phyloP scores from a whole-genome alignment of 1,284 basidiomycete genomes.

The Trametes polyzona region DNA sequence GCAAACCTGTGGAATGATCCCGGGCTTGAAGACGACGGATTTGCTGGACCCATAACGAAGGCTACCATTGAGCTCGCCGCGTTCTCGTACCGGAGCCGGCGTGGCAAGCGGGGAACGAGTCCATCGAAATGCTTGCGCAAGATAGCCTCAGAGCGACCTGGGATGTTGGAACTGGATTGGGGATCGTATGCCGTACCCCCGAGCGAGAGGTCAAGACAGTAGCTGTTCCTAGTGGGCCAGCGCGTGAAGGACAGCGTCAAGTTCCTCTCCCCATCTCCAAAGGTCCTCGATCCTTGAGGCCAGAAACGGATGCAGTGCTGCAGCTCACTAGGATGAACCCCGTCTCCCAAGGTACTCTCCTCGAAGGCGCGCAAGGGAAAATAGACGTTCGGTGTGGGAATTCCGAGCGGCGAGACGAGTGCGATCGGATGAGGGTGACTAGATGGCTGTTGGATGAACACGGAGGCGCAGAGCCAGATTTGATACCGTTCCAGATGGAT shows the following conservation, averaged over 20 bases:
- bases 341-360: neutral
- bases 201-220: neutral
- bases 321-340: neutral
- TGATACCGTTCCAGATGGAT: neutral
- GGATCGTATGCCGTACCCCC: neutral
- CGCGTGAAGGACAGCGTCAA: neutral
- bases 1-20: too few relatives aligned
- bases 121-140: too few relatives aligned
- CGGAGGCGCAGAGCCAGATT: neutral
- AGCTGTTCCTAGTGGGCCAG: neutral
- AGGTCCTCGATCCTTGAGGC: neutral
- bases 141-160: too few relatives aligned
- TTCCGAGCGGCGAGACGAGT: too few relatives aligned
- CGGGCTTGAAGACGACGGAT: too few relatives aligned
- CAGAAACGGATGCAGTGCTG: neutral
- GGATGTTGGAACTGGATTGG: too few relatives aligned
- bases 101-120: too few relatives aligned
- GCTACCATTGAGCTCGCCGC: too few relatives aligned
- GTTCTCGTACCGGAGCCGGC: too few relatives aligned
- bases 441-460: neutral
- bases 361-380: neutral
- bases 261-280: neutral
- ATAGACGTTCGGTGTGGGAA: too few relatives aligned
- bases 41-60: too few relatives aligned
- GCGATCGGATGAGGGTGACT: too few relatives aligned